Evolutionary conservation across 2,329 filamentous ascomycete species (phyloP), one percentile per base, ranked within the genome.

Genomic region (Cladosporium phlei): DNA sequence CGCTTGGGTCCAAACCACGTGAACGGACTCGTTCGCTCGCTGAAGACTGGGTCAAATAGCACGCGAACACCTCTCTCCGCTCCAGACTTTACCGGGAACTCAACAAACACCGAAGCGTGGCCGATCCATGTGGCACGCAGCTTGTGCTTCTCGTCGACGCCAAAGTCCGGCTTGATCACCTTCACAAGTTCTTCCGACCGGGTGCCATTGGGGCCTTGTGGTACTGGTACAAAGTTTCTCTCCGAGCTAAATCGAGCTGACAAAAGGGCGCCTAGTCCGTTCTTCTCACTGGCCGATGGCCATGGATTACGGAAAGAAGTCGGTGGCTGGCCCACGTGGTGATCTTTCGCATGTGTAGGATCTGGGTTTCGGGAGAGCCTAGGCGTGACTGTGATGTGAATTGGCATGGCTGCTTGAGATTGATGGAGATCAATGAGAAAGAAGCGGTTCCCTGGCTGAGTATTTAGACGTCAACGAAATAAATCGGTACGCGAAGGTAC

Each of bases 31-130:
- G 73, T 74, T 12, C 74, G 60, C 25, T 71, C 65, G 34, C 66
- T 71, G 60, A 77, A 79, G 4, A 79, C 74, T 1, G 76, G 75
- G 53, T 79, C 76, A 28, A 77, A 69, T 2, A 79, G 59, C 14
- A 78, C 63, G 3, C 72, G 64, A 19, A 74, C 55, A 4, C 69
- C 70, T 49, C 73, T 59, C 21, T 53, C 47, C 11, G 49, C 54
- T 8, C 60, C 64, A 4, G 52, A 44, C 3, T 49, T 47, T 12
- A 50, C 59, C 3, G 65, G 59, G 5, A 68, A 69, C 51, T 76
- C 72, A 14, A 76, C 53, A 10, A 76, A 53, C 51, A 74, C 75
- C 27, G 67, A 70, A 2, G 74, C 73, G 59, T 77, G 74, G 1
- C 74, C 74, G 19, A 76, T 66, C 73, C 73, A 77, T 10, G 73